phyloP scores from a whole-genome alignment of 495 filamentous ascomycete species.

The Letharia columbiana region DNA sequence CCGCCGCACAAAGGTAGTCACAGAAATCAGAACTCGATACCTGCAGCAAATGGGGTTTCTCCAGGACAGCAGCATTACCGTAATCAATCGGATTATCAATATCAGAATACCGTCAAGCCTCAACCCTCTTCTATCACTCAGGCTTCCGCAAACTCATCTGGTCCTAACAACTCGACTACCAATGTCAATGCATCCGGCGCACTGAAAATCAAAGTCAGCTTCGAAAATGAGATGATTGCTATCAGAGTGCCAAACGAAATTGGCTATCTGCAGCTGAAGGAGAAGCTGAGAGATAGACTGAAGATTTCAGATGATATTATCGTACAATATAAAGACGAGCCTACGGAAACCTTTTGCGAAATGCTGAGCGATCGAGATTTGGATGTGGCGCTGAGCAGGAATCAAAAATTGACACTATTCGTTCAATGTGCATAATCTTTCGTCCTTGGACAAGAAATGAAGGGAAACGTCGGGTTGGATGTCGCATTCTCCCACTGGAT shows the following conservation, averaged over 20 bases:
- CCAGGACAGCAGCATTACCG: conserved; percentile 30
- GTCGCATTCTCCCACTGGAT: neutral
- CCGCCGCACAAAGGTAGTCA: conserved; percentile 46
- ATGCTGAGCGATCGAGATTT: conserved; percentile 74
- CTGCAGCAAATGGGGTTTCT: conserved; percentile 34
- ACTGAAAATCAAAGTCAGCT: conserved; percentile 92
- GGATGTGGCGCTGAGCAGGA: conserved; percentile 67
- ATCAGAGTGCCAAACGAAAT: conserved; percentile 80
- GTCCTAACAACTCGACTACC: conserved; percentile 35
- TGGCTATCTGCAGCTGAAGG: conserved; percentile 66
- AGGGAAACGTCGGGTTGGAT: neutral
- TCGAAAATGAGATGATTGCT: conserved; percentile 80
- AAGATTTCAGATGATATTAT: conserved; percentile 65
- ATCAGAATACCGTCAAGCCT: conserved; percentile 48
- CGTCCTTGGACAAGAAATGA: neutral
- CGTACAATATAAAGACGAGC: conserved; percentile 81
- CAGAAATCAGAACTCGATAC: conserved; percentile 41
- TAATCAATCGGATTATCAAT: conserved; percentile 35
- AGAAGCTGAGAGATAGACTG: conserved; percentile 69
- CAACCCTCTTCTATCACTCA: conserved; percentile 69
- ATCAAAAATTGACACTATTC: conserved; percentile 77
- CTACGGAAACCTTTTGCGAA: conserved; percentile 55
- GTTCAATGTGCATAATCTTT: conserved; percentile 49
- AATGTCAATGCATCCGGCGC: conserved; percentile 30
- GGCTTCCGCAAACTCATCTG: conserved; percentile 39